These are phyloP conservation scores for Metschnikowia koreensis DNA, from an alignment of 805 yeast genomes.

Conservation along the genomic window DNA sequence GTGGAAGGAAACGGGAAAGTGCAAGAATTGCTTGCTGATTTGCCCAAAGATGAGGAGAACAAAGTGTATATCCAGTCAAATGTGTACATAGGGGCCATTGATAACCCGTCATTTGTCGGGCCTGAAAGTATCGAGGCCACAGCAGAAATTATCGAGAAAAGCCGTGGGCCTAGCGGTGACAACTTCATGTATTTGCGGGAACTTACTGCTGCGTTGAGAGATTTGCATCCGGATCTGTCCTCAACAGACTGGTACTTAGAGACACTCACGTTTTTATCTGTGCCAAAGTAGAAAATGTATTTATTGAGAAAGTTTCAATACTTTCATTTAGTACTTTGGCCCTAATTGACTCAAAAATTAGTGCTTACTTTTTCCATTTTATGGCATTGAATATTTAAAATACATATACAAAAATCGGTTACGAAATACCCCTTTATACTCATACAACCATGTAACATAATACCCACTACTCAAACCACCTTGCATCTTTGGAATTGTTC, in stretches of 20 bases:
- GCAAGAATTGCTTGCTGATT: background rate
- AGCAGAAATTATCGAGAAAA: constrained; percentile 54
- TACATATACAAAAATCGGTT: too few relatives aligned
- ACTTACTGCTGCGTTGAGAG: constrained; percentile 47
- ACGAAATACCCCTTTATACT: too few relatives aligned
- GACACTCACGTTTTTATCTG: background rate
- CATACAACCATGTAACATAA: too few relatives aligned
- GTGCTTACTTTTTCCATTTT: too few relatives aligned
- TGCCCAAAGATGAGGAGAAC: constrained; percentile 29
- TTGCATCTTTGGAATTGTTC: background rate
- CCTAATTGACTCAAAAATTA: too few relatives aligned
- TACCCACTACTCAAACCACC: background rate
- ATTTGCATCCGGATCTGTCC: constrained; percentile 19
- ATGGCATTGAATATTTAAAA: too few relatives aligned
- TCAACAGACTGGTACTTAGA: constrained; percentile 37
- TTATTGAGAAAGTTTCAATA: too few relatives aligned
- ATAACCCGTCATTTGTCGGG: constrained; percentile 80
- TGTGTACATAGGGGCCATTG: constrained; percentile 81
- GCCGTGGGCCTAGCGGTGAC: constrained; percentile 79
- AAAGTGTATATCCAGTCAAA: constrained; percentile 49
- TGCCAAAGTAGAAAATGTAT: background rate
- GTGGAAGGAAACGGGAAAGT: constrained; percentile 4
- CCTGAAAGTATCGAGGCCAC: constrained; percentile 64
- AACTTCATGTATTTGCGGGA: constrained; percentile 68
- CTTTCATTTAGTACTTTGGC: too few relatives aligned